phyloP scores from a whole-genome alignment of 495 filamentous ascomycete genomes.

The Talaromyces ruber region DNA sequence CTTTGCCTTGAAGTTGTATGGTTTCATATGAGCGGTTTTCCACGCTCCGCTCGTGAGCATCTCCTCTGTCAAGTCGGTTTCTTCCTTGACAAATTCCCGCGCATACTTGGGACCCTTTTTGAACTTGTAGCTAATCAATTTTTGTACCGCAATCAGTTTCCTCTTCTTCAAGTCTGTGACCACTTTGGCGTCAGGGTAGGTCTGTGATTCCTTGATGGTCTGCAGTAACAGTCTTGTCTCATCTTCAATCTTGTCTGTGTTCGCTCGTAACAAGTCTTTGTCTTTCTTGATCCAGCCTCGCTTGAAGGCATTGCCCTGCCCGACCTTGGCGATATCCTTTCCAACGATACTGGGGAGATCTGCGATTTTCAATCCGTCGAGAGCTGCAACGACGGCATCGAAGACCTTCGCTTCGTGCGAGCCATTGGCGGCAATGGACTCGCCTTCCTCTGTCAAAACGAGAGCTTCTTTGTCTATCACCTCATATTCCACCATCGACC shows the following conservation, averaged over 20 bases:
- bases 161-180: constrained; percentile 78
- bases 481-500: constrained; percentile 81
- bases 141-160: constrained; percentile 72
- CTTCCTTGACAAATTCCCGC: constrained; percentile 77
- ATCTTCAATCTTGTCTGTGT: constrained; percentile 65
- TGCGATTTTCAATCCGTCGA: constrained; percentile 71
- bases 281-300: constrained; percentile 93
- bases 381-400: constrained; percentile 65
- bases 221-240: constrained; percentile 64
- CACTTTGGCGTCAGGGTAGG: constrained; percentile 60
- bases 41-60: constrained; percentile 63
- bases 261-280: constrained; percentile 51
- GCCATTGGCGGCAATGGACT: constrained; percentile 70
- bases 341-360: constrained; percentile 73
- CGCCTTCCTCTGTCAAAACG: constrained; percentile 70
- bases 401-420: constrained; percentile 95
- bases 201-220: constrained; percentile 57
- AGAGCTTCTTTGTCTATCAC: constrained; percentile 70
- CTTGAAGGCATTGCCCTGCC: constrained; percentile 95
- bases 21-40: constrained; percentile 84
- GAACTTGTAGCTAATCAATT: constrained; percentile 77
- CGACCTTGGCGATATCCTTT: constrained; percentile 76
- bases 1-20: constrained; percentile 93
- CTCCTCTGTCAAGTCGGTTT: constrained; percentile 89
- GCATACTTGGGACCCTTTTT: constrained; percentile 82